A percentile compares a stretch with the other conserved stretches of the same genome.
Conservation (phyloP, 164 flowering plant species). For the Magnolia kwangsiensis region DNA sequence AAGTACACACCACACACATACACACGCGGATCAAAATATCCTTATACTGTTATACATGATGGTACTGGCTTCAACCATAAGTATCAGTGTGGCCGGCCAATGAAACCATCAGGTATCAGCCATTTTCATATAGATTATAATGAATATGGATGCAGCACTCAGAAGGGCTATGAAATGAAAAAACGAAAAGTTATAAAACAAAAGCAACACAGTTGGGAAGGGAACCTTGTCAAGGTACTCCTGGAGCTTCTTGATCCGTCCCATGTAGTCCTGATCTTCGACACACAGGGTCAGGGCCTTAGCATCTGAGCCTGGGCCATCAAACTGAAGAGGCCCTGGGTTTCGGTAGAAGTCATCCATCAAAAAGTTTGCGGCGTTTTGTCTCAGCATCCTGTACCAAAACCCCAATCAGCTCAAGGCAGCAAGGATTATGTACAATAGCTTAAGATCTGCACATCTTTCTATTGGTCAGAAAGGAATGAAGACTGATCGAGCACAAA, state of each 20-base stretch:
- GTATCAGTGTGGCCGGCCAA: too few relatives aligned
- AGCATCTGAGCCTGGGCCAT: constrained; percentile 93
- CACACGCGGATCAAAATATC: too few relatives aligned
- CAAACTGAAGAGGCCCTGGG: constrained; percentile 97
- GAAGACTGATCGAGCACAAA: not conserved
- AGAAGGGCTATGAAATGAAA: too few relatives aligned
- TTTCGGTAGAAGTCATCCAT: constrained; percentile 92
- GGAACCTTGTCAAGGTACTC: constrained; percentile 85
- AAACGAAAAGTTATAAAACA: not conserved
- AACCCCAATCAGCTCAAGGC: not conserved
- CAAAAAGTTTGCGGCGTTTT: constrained; percentile 73
- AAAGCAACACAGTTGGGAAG: not conserved
- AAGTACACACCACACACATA: too few relatives aligned
- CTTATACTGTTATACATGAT: too few relatives aligned
- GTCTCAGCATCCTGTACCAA: constrained; percentile 67
- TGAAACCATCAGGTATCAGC: too few relatives aligned
- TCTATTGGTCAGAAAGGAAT: not conserved
- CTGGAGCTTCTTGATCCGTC: constrained; percentile 88
- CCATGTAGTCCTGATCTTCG: constrained; percentile 99
- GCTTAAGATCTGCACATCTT: not conserved
- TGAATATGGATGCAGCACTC: too few relatives aligned
- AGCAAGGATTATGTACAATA: not conserved
- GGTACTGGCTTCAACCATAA: too few relatives aligned
- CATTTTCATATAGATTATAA: too few relatives aligned
- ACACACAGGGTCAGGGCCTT: constrained; percentile 77